Evolutionary conservation across 1,139 yeast genomes (phyloP), one percentile per base, ranked within the genome.

Genomic region (Debaryomyces sp.): DNA sequence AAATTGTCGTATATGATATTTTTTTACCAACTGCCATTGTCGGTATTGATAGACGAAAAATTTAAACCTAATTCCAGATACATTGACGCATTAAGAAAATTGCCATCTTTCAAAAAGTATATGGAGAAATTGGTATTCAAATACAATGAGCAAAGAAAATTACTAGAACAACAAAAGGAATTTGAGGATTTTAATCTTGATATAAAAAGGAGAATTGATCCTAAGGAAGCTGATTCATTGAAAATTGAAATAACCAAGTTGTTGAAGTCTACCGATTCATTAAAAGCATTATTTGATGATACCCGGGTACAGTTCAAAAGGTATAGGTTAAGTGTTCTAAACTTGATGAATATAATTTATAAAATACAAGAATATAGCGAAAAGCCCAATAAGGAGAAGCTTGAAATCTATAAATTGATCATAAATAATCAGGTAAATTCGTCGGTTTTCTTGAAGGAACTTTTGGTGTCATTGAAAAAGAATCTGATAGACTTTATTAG

Each of bases 1-100:
- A 85, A 84, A 56, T 73, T 87, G 51, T 70, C 85, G 26, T 75
- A 84, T 57, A 85, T 89, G 89, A 77, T 85, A 4, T 87, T 85
- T 59, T 88, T 82, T 62, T 87, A 80, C 60, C 84, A 81, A 50
- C 86, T 84, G 67, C 90, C 94, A 1, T 75, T 85, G 47, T 74
- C 87, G 0, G 64, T 80, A 1, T 70, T 77, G 18, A 50, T 61
- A 9, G 59, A 53, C 17, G 35, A 43, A 9, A 32, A 49, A 27
- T 49, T 44, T 18, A 43, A 46, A 10, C 50, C 46, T n/a, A 36
- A 44, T 6, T 41, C 40, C 4, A 36, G 52, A 8, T 59, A 60
- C 48, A 48, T 57, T 5, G 62, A 58, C 8, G 63, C 64, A 2
- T 57, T 76, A 39, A 59, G 74, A 24, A 68, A 64, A 47, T 56